Percentiles rank a stretch among this genome's conserved stretches.
These are phyloP conservation scores for Tricholoma sp. DNA, from an alignment of 768 basidiomycete genomes.

Conservation along the genomic window DNA sequence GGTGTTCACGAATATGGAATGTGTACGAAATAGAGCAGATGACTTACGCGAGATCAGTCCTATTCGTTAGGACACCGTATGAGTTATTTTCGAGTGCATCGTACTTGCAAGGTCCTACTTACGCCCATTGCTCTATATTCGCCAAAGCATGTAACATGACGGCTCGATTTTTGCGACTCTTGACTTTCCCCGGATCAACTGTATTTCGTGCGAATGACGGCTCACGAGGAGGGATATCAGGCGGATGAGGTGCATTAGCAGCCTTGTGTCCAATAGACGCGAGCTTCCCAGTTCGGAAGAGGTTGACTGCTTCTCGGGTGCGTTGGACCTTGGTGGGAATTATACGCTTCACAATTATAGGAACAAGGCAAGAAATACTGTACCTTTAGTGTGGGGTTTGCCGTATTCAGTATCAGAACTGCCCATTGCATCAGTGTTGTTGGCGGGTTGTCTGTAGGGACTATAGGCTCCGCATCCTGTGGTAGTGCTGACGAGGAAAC, in stretches of 20 bases:
- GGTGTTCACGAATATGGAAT: neutral
- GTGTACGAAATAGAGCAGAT: neutral
- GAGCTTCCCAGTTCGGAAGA: constrained; percentile 66
- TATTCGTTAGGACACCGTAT: constrained; percentile 14
- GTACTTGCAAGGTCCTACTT: constrained; percentile 26
- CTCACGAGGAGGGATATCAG: constrained; percentile 61
- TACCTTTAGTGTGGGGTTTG: constrained; percentile 62
- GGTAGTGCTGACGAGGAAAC: constrained; percentile 1
- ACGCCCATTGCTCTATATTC: constrained; percentile 89
- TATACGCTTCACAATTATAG: neutral
- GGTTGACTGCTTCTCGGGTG: constrained; percentile 62
- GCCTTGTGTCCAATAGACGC: constrained; percentile 59
- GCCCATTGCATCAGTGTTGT: constrained; percentile 76
- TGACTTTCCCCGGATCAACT: constrained; percentile 55
- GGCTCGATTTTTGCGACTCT: constrained; percentile 56
- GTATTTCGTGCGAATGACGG: constrained; percentile 43
- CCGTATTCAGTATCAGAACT: constrained; percentile 70
- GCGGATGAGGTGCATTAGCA: constrained; percentile 44
- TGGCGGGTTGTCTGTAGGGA: constrained; percentile 46
- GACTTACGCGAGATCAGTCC: constrained; percentile 70
- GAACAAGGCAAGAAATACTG: neutral
- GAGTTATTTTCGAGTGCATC: neutral
- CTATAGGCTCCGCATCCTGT: constrained; percentile 37
- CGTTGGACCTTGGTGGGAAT: constrained; percentile 47
- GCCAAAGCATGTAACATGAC: constrained; percentile 80